Percentiles rank a stretch among this genome's conserved stretches.
phyloP scores from a whole-genome alignment of 495 filamentous ascomycete species.

The Penicillium canariense region DNA sequence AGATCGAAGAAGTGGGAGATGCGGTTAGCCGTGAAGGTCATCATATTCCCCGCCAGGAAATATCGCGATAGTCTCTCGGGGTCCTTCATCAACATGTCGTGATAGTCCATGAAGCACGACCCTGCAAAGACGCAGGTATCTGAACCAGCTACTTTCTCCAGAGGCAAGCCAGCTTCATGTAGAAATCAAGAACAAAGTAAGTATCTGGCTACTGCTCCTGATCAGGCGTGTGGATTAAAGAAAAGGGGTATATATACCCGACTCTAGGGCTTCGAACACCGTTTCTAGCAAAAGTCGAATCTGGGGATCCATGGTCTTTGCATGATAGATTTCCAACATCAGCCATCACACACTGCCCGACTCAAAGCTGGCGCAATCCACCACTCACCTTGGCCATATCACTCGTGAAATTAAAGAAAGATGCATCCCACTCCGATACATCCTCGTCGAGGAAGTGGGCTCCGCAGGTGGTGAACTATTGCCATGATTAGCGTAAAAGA shows the following conservation, averaged over 20 bases:
- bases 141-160: slow-evolving; percentile 1
- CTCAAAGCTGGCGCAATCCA: no score
- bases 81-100: slow-evolving; percentile 37
- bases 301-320: slow-evolving; percentile 41
- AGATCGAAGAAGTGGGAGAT: slow-evolving; percentile 45
- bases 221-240: no score
- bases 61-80: slow-evolving; percentile 22
- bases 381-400: no score
- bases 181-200: no score
- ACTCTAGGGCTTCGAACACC: slow-evolving; percentile 55
- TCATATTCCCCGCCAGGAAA: slow-evolving; percentile 1
- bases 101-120: slow-evolving; percentile 35
- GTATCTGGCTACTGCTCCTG: no score
- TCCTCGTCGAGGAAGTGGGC: slow-evolving; percentile 43
- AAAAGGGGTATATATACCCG: neutral
- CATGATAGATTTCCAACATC: slow-evolving; percentile 46
- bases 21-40: slow-evolving; percentile 41
- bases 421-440: slow-evolving; percentile 34
- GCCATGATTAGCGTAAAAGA: slow-evolving; percentile 21
- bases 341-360: no score
- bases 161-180: no score
- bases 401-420: slow-evolving; percentile 58
- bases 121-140: slow-evolving; percentile 20
- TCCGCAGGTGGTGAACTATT: slow-evolving; percentile 21
- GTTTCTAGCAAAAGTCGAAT: slow-evolving; percentile 51